A percentile compares a stretch with the other conserved stretches of the same genome.
phyloP scores from a whole-genome alignment of 1,284 basidiomycete species.

The Coniferiporia sulphurascens region DNA sequence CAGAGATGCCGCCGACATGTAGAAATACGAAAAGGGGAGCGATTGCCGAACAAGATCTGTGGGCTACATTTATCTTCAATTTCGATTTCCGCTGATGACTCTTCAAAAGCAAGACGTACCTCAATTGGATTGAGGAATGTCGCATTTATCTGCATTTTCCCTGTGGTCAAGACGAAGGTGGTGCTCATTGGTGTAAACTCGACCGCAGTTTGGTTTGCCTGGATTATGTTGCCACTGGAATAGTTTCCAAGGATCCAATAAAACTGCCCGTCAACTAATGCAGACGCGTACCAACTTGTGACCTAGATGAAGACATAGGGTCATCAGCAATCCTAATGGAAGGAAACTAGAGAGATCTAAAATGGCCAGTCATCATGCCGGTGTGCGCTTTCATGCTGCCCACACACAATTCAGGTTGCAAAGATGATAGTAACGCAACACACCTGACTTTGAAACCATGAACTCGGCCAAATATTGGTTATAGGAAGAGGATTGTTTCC shows the following conservation, averaged over 20 bases:
- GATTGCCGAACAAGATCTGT: slow-evolving; percentile 24
- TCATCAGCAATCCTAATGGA: too few relatives aligned
- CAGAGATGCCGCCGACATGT: slow-evolving; percentile 22
- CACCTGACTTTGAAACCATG: neutral
- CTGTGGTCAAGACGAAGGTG: neutral
- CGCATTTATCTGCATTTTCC: slow-evolving; percentile 1
- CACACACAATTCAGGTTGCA: neutral
- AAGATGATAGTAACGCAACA: neutral
- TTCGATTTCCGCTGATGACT: neutral
- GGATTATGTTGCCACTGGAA: neutral
- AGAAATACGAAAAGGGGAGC: slow-evolving; percentile 24
- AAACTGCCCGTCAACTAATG: neutral
- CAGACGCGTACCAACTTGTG: neutral
- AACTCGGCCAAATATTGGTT: neutral
- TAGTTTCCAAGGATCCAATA: neutral
- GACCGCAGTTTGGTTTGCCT: slow-evolving; percentile 4
- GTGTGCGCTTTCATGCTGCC: too few relatives aligned
- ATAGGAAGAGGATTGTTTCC: slow-evolving; percentile 29
- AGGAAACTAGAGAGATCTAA: too few relatives aligned
- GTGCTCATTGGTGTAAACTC: slow-evolving; percentile 5
- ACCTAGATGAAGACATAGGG: neutral
- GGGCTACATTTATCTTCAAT: slow-evolving; percentile 1
- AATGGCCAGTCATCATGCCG: too few relatives aligned
- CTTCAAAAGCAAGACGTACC: neutral
- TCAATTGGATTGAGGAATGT: slow-evolving; percentile 4